Evolutionary conservation across 2,329 filamentous ascomycete genomes (phyloP).

Genomic region (Sporothrix humicola): DNA sequence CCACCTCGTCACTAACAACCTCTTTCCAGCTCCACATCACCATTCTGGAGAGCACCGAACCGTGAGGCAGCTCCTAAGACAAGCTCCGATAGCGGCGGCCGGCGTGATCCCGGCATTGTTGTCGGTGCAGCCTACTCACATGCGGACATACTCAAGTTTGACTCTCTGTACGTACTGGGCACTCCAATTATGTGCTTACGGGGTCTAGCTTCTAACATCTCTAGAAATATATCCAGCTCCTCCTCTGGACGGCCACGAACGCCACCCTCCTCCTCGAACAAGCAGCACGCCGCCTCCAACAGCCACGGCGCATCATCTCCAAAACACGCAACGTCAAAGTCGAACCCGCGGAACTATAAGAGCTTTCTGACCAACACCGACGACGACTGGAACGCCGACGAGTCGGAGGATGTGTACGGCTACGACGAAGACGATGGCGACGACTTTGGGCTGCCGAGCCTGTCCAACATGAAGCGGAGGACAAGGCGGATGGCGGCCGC

Average conservation of each 20-base stretch:
- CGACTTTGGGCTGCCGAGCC: conserved; percentile 91
- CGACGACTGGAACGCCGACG: conserved; percentile 79
- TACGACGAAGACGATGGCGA: conserved; percentile 84
- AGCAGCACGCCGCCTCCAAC: conserved; percentile 3
- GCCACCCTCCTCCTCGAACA: conserved; percentile 65
- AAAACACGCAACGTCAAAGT: conserved; percentile 60
- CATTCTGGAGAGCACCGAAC: conserved; percentile 79
- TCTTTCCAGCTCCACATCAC: conserved; percentile 72
- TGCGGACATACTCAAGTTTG: conserved; percentile 89
- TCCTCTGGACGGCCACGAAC: conserved; percentile 71
- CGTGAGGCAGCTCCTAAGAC: conserved; percentile 60
- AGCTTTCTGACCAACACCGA: conserved; percentile 82
- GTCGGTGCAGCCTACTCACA: conserved; percentile 96
- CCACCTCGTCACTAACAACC: conserved; percentile 41
- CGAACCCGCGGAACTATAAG: conserved; percentile 72
- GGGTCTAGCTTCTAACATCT: conserved; percentile 37
- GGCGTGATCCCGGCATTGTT: conserved; percentile 70
- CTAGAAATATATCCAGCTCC: conserved; percentile 64
- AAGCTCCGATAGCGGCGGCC: conserved; percentile 46
- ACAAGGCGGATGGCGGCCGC: conserved; percentile 58
- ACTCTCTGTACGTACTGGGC: conserved; percentile 67
- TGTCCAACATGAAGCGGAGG: conserved; percentile 87
- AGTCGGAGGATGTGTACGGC: conserved; percentile 73
- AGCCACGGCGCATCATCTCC: conserved; percentile 55
- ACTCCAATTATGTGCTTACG: conserved; percentile 64